Evolutionary conservation across 1,284 basidiomycete genomes (phyloP).

Genomic region (Vanrija humicola): DNA sequence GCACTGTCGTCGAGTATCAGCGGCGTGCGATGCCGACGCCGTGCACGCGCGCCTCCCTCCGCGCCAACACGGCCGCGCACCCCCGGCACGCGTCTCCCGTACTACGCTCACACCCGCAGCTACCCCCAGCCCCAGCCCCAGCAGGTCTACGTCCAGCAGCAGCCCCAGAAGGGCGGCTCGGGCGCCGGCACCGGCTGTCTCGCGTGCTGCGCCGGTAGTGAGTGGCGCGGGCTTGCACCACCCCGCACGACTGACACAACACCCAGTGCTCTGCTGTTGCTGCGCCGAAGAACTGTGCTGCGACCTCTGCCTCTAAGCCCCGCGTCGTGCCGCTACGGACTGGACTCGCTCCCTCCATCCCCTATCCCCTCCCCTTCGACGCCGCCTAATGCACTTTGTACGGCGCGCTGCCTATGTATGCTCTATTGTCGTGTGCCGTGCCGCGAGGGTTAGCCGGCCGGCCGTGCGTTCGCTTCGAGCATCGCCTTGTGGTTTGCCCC

Average conservation of each 20-base stretch:
- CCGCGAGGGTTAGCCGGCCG: too few relatives aligned
- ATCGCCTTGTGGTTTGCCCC: too few relatives aligned
- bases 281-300: conserved; percentile 28
- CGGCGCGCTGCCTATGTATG: too few relatives aligned
- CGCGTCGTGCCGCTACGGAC: too few relatives aligned
- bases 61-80: neutral
- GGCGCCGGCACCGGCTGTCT: conserved; percentile 26
- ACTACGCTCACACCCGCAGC: conserved; percentile 11
- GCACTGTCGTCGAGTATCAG: too few relatives aligned
- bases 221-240: conserved; percentile 5
- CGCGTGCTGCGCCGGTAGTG: conserved; percentile 34
- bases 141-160: conserved; percentile 42
- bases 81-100: neutral
- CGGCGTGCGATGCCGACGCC: neutral
- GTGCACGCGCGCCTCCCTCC: too few relatives aligned
- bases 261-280: conserved; percentile 38
- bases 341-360: too few relatives aligned
- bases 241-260: neutral
- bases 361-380: too few relatives aligned
- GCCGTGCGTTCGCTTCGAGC: too few relatives aligned
- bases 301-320: too few relatives aligned
- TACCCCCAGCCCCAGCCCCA: conserved; percentile 45
- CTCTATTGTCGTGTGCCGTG: too few relatives aligned
- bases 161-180: conserved; percentile 17
- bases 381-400: too few relatives aligned